Base-by-base conservation (phyloP, 768 basidiomycete species). In the Lentinula aciculospora region DNA sequence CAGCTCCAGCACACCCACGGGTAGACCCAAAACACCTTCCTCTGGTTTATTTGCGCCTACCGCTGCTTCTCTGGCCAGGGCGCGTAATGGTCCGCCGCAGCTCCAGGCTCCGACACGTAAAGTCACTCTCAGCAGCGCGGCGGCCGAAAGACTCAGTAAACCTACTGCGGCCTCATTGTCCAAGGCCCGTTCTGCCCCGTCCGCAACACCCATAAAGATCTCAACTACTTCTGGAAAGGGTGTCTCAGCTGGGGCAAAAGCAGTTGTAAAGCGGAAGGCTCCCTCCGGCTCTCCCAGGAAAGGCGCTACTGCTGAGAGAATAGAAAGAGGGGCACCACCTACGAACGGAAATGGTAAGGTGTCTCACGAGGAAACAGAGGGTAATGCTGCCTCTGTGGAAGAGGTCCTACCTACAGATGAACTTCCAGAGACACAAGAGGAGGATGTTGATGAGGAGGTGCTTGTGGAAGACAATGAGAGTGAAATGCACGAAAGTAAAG, bases 1-100 rank as follows among this genome's bases (percentile, higher is more conserved):
- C 2, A 68, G 68, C 21, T 61, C 74, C 7, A 64, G 70, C 2
- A 65, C 69, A 29, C 67, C 70, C 15, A 12, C 25, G 13, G 17
- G 27, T 47, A 76, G 80, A 56, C 78, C 81, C 34, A 88, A 85
- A 71, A 85, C 85, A 0, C 83, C 86, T 2, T 80, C 83, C 4
- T 74, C 82, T 1, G 85, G 88, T 12, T 68, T 92, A 21, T 91
- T 86, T 65, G 89, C 91, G 6, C 91, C 91, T 0, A 93, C 91
- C 1, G 91, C 89, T 0, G 88, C 90, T 3, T 90, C 89, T 8
- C 80, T 92, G 7, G 91, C 91, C 0, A 80, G 77, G 50, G 77
- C 85, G 32, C 84, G 88, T 49, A 82, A 79, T 64, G 76, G 80
- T 0, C 74, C 73, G 7, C 75, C 75, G 1, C 71, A 69, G 1